These are phyloP conservation scores for Blastobotrys arbuscula DNA, from an alignment of 1,139 yeast genomes.

Conservation along the genomic window DNA sequence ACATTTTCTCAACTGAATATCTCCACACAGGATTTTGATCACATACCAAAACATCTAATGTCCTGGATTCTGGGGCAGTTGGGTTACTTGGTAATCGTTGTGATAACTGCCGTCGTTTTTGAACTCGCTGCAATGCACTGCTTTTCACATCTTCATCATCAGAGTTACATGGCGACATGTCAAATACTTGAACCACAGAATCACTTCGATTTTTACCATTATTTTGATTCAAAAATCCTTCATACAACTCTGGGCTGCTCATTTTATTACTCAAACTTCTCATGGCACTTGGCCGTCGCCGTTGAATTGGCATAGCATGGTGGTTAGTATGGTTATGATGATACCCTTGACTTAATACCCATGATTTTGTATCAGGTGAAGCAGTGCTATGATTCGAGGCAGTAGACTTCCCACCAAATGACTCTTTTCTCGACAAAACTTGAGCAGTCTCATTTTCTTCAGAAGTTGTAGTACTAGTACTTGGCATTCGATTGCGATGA, in stretches of 20 bases:
- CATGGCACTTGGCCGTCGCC: constrained; percentile 1
- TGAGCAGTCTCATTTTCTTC: background rate
- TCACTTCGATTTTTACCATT: constrained; percentile 14
- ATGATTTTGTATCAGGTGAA: background rate
- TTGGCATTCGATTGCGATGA: background rate
- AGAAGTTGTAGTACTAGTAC: background rate
- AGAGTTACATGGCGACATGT: constrained; percentile 61
- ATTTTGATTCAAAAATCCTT: constrained; percentile 26
- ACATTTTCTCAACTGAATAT: constrained; percentile 56
- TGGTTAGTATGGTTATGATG: background rate
- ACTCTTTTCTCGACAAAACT: background rate
- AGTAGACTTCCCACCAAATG: background rate
- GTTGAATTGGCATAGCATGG: background rate
- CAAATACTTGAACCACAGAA: constrained; percentile 31
- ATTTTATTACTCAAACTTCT: constrained; percentile 26
- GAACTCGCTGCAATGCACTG: constrained; percentile 49
- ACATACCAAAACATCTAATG: constrained; percentile 68
- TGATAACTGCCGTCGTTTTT: constrained; percentile 51
- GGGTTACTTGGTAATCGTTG: constrained; percentile 31
- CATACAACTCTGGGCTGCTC: constrained; percentile 28
- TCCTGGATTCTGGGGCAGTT: constrained; percentile 23
- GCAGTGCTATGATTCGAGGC: background rate
- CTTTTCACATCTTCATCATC: constrained; percentile 59
- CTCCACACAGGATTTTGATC: constrained; percentile 84
- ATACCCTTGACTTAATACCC: background rate